Base-by-base conservation (phyloP, 176 grass and related monocot genomes). In the Puya raimondii region DNA sequence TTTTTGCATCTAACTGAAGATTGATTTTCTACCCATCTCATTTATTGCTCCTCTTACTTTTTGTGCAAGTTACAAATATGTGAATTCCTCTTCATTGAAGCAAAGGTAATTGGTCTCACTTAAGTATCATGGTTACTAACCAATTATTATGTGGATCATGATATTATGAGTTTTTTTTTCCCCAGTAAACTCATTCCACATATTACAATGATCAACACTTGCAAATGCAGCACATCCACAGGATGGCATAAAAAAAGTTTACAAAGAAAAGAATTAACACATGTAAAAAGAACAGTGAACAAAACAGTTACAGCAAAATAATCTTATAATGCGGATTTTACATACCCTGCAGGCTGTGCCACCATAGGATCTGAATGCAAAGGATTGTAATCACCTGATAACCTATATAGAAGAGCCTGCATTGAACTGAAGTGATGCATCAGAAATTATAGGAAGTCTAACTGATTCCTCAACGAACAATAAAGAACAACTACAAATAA, bases 321-420 rank as follows among this genome's bases (percentile, higher is more conserved):
- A 59, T 51, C 58, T 23, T 33, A 82, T 26, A 47, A 64, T 29
- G 47, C 61, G 51, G 20, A 59, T 53, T 42, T 42, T 54, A 4
- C 86, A 90, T 87, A 99, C 94, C 94, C 84, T 47, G 94, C 94
- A 85, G 72, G 51, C 47, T 88, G 81, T 73, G 94, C 86, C 75
- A 93, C 54, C 74, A 74, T 76, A 76, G 94, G 89, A 65, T 93
- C 94, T 78, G 86, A 84, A 88, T 97, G 94, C 73, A 97, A 84
- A 72, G 94, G 94, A 82, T 97, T 97, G 33, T 93, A 97, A 75
- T 97, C 89, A 49, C 94, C 94, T 72, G 82, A 92, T 68, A 97
- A 64, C 70, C 94, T 89, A 72, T 97, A 97, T 6, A 97, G 51
- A 47, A 97, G 80, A 52, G 89, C 94, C 87, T 97, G 76, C 48